Percentiles rank a stretch among this genome's conserved stretches.
Conservation (phyloP, 441 rosid genomes). For the Gossypium trilobum region DNA sequence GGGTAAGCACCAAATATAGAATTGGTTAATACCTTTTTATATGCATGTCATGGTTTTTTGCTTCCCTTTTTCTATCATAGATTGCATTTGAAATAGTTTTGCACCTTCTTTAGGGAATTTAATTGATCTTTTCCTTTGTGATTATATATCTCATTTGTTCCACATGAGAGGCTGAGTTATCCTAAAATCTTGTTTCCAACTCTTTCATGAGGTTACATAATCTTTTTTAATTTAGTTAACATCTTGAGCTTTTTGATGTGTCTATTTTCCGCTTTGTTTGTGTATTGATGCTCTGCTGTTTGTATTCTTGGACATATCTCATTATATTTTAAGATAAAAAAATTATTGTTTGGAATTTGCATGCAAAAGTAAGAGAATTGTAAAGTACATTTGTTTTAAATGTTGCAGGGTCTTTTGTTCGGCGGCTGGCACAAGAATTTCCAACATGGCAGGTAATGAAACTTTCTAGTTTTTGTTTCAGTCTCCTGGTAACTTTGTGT, state of each 20-base stretch:
- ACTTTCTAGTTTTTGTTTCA: slow-evolving; percentile 2
- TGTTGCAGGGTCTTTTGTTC: slow-evolving; percentile 69
- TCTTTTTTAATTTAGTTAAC: neutral
- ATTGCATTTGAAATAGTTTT: neutral
- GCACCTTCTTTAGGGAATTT: neutral
- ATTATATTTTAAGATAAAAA: neutral
- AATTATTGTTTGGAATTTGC: slow-evolving; percentile 2
- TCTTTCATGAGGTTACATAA: neutral
- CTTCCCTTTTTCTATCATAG: neutral
- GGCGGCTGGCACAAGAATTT: slow-evolving; percentile 73
- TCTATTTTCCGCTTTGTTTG: neutral
- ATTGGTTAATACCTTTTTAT: neutral
- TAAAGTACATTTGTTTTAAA: neutral
- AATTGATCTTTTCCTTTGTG: neutral
- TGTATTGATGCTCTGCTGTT: neutral
- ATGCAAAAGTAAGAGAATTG: neutral
- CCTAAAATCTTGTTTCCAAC: neutral
- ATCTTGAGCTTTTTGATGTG: neutral
- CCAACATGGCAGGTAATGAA: slow-evolving; percentile 82
- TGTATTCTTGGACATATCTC: neutral
- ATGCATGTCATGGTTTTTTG: neutral
- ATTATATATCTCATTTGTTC: neutral
- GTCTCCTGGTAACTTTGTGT: neutral
- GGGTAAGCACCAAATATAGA: slow-evolving; percentile 39
- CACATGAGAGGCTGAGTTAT: neutral